phyloP scores from a whole-genome alignment of 2,329 filamentous ascomycete genomes.

The Neonectria magnoliae region DNA sequence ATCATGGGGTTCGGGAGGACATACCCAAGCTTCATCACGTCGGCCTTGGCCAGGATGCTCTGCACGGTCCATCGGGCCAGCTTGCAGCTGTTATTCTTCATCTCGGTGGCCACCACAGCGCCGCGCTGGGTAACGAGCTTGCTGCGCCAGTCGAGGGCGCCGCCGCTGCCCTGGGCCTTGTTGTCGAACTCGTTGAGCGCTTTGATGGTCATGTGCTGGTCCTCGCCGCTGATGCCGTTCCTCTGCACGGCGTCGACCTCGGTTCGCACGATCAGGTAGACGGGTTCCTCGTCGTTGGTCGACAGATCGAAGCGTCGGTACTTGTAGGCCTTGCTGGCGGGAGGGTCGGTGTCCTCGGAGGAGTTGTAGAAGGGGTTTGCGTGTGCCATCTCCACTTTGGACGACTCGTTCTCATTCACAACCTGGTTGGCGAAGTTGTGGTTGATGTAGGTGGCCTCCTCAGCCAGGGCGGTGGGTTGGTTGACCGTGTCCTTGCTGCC shows the following conservation, averaged over 20 bases:
- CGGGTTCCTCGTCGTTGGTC: slow-evolving; percentile 91
- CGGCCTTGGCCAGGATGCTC: slow-evolving; percentile 95
- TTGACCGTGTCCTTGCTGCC: slow-evolving; percentile 95
- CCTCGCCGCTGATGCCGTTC: slow-evolving; percentile 90
- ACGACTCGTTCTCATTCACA: slow-evolving; percentile 80
- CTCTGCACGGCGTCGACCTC: slow-evolving; percentile 96
- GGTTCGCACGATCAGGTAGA: slow-evolving; percentile 92
- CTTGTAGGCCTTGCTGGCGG: slow-evolving; percentile 97
- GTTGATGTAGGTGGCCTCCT: slow-evolving; percentile 99
- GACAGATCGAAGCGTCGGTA: slow-evolving; percentile 97
- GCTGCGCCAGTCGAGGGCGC: slow-evolving; percentile 94
- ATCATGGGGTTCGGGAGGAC: slow-evolving; percentile 44
- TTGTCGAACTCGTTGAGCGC: slow-evolving; percentile 99
- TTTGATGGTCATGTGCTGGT: slow-evolving; percentile 92
- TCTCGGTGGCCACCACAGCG: slow-evolving; percentile 97
- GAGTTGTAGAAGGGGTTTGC: slow-evolving; percentile 98
- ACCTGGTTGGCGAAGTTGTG: slow-evolving; percentile 99
- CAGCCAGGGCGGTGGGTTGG: slow-evolving; percentile 89
- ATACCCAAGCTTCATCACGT: slow-evolving; percentile 97
- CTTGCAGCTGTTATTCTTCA: slow-evolving; percentile 99
- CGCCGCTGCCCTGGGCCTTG: slow-evolving; percentile 95
- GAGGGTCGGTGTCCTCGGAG: slow-evolving; percentile 89
- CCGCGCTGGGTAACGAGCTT: slow-evolving; percentile 95
- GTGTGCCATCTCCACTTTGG: slow-evolving; percentile 85
- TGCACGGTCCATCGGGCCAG: slow-evolving; percentile 97